Conservation (phyloP, 2,329 filamentous ascomycete species). For the Clonostachys rhizophaga region DNA sequence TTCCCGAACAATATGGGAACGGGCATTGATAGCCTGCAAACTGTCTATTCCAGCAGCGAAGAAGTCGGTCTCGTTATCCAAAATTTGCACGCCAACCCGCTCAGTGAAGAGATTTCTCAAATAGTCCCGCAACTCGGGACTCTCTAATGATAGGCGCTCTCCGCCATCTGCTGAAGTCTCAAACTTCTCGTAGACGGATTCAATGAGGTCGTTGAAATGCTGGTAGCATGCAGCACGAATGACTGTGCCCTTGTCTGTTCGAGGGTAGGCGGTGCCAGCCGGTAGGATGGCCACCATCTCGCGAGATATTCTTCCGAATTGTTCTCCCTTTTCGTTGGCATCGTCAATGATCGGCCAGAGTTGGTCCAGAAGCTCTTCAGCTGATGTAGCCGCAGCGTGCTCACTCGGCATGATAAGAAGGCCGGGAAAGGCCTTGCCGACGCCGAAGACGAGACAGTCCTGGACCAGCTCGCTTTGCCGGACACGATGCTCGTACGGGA, state of each 20-base stretch:
- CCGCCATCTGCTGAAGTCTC: constrained; percentile 5
- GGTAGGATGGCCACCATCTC: constrained; percentile 47
- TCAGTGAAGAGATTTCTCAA: constrained; percentile 19
- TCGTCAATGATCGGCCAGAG: constrained; percentile 45
- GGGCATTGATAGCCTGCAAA: constrained; percentile 50
- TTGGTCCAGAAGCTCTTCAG: constrained; percentile 37
- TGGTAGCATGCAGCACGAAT: constrained; percentile 43
- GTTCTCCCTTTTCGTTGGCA: constrained; percentile 43
- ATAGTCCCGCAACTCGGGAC: constrained; percentile 21
- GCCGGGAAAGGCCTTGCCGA: constrained; percentile 45
- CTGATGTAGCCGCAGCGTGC: constrained; percentile 28
- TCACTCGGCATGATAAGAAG: constrained; percentile 46
- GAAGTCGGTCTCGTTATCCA: constrained; percentile 42
- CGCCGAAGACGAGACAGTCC: constrained; percentile 54
- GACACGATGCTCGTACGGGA: constrained; percentile 46
- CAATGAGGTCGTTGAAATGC: constrained; percentile 35
- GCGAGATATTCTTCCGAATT: constrained; percentile 45
- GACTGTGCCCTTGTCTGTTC: constrained; percentile 48
- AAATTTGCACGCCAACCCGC: constrained; percentile 4
- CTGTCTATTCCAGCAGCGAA: constrained; percentile 55
- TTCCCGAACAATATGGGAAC: constrained; percentile 42
- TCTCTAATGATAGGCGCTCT: background rate
- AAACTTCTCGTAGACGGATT: constrained; percentile 22
- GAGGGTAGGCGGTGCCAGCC: constrained; percentile 33
- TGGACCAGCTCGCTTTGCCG: constrained; percentile 44